phyloP scores from a whole-genome alignment of 106 monocot species.

The Allium cepa region DNA sequence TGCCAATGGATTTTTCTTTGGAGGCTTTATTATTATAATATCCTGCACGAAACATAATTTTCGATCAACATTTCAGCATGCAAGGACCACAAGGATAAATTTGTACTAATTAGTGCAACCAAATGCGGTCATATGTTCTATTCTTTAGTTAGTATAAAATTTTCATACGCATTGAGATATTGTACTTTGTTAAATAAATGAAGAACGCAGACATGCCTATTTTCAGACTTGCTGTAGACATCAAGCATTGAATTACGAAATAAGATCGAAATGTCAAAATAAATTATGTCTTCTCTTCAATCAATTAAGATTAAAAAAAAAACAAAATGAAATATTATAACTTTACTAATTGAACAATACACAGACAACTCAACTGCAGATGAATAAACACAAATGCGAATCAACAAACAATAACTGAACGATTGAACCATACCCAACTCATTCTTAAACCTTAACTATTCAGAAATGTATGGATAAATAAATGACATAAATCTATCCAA shows the following conservation, averaged over 20 bases:
- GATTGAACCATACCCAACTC: slow-evolving; percentile 1
- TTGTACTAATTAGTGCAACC: background rate
- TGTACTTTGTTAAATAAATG: background rate
- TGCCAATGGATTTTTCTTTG: slow-evolving; percentile 10
- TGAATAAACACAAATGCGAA: background rate
- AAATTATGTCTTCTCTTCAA: background rate
- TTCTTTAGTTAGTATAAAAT: background rate
- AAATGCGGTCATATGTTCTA: background rate
- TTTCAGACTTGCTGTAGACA: background rate
- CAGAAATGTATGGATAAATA: too few species aligned
- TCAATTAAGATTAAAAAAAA: background rate
- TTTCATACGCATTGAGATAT: background rate
- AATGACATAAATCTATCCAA: background rate
- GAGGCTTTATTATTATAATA: slow-evolving; percentile 12
- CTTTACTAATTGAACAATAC: background rate
- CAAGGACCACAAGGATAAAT: background rate
- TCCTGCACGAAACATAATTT: background rate
- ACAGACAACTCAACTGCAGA: too few species aligned
- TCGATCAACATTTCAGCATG: background rate
- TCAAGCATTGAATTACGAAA: background rate
- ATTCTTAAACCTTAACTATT: background rate
- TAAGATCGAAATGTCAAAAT: background rate
- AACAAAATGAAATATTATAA: background rate
- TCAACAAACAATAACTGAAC: background rate
- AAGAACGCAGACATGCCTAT: background rate